Base-by-base conservation (phyloP, 129 eudicot species). In the Calendula officinalis region DNA sequence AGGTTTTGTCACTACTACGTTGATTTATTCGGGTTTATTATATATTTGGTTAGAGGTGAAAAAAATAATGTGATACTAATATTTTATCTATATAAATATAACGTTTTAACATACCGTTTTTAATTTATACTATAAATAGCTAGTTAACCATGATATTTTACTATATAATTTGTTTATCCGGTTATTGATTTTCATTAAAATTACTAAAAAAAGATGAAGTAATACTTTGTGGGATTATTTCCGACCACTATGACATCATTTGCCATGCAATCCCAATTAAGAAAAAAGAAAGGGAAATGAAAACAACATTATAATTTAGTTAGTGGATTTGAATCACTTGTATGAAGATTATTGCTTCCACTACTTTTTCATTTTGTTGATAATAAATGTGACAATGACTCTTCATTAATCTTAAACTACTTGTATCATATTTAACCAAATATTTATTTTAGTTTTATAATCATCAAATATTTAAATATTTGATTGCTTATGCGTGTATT, bases 211-310 rank as follows among this genome's bases (percentile, higher is more conserved):
- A 68, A 13, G 11, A n/a, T 6, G 7, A 8, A 39, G 9, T 17
- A 32, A 7, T 52, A 45, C 46, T 35, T 71, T 50, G 69, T 62
- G 69, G 64, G 56, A 52, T 53, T 34, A 30, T 49, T 48, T 62
- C 45, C 76, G 63, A 62, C 76, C 64, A 62, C 47, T 41, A 42
- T 41, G 76, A 71, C 56, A 71, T 71, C 76, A 71, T 51, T 51
- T 52, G 62, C 69, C 69, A 71, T 71, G 76, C 64, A 71, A 71
- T 11, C 42, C 46, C 44, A 51, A 52, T 51, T 46, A 51, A 48
- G 53, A 39, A 33, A 46, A 35, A 37, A 3, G 12, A 15, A 32
- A 3, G 32, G 47, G 41, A 39, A 56, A 65, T 65, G 49, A 50
- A 46, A 69, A 37, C 57, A 58, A 69, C 40, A 6, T 17, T 16